Evolutionary conservation across 345 rosid species (phyloP).

Genomic region (Syzygium aromaticum): DNA sequence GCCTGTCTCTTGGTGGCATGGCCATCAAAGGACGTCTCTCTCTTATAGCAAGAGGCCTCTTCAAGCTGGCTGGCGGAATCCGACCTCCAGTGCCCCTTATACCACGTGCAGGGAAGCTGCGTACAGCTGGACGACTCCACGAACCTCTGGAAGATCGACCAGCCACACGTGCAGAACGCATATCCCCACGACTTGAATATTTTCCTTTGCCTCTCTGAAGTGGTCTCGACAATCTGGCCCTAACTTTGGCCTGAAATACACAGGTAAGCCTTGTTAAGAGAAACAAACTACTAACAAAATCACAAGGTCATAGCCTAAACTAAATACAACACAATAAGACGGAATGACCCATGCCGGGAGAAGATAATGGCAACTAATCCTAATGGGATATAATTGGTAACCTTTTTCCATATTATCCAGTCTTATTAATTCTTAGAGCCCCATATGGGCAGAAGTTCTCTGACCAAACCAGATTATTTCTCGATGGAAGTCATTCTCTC

Average conservation of each 20-base stretch:
- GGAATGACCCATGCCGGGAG: not conserved
- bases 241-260: slow-evolving; percentile 68
- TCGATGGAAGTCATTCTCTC: not conserved
- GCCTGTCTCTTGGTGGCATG: slow-evolving; percentile 60
- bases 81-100: slow-evolving; percentile 43
- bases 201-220: slow-evolving; percentile 78
- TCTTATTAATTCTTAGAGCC: not conserved
- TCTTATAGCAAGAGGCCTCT: slow-evolving; percentile 47
- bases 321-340: not conserved
- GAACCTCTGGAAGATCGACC: slow-evolving; percentile 60
- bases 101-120: slow-evolving; percentile 29
- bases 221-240: slow-evolving; percentile 94
- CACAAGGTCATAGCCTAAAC: not conserved
- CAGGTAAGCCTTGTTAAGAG: not conserved
- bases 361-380: not conserved
- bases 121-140: slow-evolving; percentile 53
- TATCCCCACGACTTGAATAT: slow-evolving; percentile 44
- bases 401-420: not conserved
- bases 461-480: not conserved
- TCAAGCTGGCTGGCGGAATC: slow-evolving; percentile 44
- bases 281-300: not conserved
- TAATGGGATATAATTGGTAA: not conserved
- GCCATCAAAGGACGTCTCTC: slow-evolving; percentile 71
- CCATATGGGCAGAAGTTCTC: not conserved
- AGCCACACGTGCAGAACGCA: slow-evolving; percentile 50